Base-by-base conservation (phyloP, 495 filamentous ascomycete species). In the Tuber melanosporum region DNA sequence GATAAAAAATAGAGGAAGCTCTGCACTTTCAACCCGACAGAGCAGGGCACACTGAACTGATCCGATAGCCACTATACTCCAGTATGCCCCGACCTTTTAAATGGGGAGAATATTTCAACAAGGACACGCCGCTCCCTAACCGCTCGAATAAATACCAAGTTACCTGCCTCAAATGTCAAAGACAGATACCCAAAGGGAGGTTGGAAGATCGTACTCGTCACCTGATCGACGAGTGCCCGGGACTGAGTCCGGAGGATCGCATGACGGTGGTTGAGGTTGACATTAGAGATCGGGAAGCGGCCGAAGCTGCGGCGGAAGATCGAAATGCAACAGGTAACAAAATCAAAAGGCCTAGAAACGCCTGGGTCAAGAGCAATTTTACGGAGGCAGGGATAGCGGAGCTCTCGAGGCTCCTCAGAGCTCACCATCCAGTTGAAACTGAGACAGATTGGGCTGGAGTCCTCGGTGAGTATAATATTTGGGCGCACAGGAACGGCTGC, bases 91-190 rank as follows among this genome's bases (percentile, higher is more conserved):
- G 78, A 52, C 78, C 78, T 5, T 80, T 80, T 19, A 79, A 80
- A 72, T 80, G 78, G 78, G 78, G 77, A 44, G 73, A 80, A 80
- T 80, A 74, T 70, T 80, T 80, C 77, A 76, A 80, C 47, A 80
- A 80, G 76, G 78, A 80, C 71, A 72, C 78, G 39, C 77, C 78
- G 39, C 78, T 80, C 26, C 77, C 73, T 42, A 80, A 80, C 41
- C 77, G 78, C n/a, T 80, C 78, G 45, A 80, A 80, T 71, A 80
- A 80, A 76, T 80, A 80, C 62, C 78, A 80, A 73, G 78, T 80
- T 20, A 79, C 78, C 43, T 80, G 77, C 46, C 8, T 80, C 47
- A 74, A 78, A 17, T 80, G 78, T 47, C 71, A 80, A 42, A 80
- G 79, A 69, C 76, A 80, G 70, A 80, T 80, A 39, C 77, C 78